Percentiles rank a stretch among this genome's conserved stretches.
Conservation (phyloP, 768 basidiomycete genomes). For the Lentinula aciculospora region DNA sequence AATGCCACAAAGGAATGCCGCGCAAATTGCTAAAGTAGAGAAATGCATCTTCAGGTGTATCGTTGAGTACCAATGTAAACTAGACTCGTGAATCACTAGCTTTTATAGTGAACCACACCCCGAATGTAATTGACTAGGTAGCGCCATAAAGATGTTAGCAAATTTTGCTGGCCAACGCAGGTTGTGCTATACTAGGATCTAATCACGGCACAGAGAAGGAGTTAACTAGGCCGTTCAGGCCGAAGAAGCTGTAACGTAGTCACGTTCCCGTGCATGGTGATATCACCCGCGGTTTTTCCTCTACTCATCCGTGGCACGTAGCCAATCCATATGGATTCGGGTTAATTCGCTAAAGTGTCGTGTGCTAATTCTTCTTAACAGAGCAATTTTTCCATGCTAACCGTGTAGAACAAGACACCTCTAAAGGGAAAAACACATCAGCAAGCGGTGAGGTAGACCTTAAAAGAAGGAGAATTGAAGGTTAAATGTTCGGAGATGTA, state of each 20-base stretch:
- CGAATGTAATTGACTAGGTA: too few species aligned
- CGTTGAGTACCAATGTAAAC: background rate
- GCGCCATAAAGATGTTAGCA: background rate
- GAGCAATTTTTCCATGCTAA: background rate
- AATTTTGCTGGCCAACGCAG: background rate
- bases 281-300: constrained; percentile 8
- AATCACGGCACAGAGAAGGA: too few species aligned
- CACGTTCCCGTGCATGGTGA: background rate
- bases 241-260: background rate
- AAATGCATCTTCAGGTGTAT: background rate
- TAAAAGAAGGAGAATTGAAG: background rate
- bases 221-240: background rate
- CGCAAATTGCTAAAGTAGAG: background rate
- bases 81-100: background rate
- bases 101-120: background rate
- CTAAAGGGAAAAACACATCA: background rate
- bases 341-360: background rate
- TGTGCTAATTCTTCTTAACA: background rate
- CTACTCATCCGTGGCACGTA: constrained; percentile 10
- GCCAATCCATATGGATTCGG: background rate
- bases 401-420: background rate
- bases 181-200: background rate
- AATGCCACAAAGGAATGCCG: background rate
- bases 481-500: constrained; percentile 2
- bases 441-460: background rate